These are phyloP conservation scores for Amanita pallidorosea DNA, from an alignment of 768 basidiomycete species.

Conservation along the genomic window DNA sequence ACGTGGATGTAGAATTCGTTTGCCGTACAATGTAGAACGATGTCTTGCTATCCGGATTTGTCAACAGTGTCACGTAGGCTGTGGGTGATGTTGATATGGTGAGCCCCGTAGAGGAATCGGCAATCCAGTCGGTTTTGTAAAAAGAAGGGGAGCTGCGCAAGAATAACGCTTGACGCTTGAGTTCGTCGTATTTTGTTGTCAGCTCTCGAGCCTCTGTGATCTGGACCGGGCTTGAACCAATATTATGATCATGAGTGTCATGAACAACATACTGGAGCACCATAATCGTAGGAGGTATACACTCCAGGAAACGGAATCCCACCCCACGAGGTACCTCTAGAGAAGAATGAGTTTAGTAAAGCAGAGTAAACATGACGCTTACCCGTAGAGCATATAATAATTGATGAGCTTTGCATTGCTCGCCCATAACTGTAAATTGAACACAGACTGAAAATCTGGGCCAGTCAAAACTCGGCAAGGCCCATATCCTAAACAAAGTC, in stretches of 20 bases:
- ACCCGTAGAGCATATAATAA: constrained; percentile 84
- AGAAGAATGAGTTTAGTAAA: background rate
- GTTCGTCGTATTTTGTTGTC: constrained; percentile 60
- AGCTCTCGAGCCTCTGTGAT: constrained; percentile 60
- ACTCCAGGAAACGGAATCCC: constrained; percentile 71
- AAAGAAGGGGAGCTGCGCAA: constrained; percentile 71
- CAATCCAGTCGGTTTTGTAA: constrained; percentile 69
- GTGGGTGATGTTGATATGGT: constrained; percentile 27
- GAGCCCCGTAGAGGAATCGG: constrained; percentile 44
- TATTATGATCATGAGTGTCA: background rate
- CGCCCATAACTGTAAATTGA: constrained; percentile 71
- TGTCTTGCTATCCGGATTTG: constrained; percentile 56
- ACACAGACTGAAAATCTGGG: constrained; percentile 67
- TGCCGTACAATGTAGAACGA: constrained; percentile 69
- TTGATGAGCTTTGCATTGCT: constrained; percentile 74
- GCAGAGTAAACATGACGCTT: constrained; percentile 6
- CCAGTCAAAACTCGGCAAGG: constrained; percentile 60
- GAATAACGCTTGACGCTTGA: constrained; percentile 73
- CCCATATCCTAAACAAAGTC: constrained; percentile 37
- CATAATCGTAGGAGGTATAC: constrained; percentile 78
- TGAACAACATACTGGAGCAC: constrained; percentile 33
- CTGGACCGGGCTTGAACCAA: constrained; percentile 13
- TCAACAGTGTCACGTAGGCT: constrained; percentile 50
- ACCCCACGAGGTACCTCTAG: constrained; percentile 80
- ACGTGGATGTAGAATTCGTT: constrained; percentile 56